Percentiles rank a stretch among this genome's conserved stretches.
Conservation (phyloP, 495 filamentous ascomycete species). For the Neurospora sp. region DNA sequence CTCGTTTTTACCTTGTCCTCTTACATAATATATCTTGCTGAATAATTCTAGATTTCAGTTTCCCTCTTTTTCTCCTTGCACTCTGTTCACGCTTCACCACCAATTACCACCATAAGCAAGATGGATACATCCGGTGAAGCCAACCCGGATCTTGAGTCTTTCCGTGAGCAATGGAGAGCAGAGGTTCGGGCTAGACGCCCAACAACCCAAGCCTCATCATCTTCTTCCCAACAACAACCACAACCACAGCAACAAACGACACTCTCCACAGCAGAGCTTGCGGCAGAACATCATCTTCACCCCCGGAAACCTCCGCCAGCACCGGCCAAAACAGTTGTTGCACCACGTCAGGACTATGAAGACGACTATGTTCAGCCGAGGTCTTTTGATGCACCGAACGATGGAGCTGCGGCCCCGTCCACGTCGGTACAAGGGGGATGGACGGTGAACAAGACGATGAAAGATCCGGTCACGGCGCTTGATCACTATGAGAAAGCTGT, state of each 20-base stretch:
- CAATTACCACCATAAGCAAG: neutral
- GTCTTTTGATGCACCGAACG: slow-evolving; percentile 25
- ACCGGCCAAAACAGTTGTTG: slow-evolving; percentile 6
- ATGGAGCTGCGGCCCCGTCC: slow-evolving; percentile 1
- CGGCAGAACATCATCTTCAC: slow-evolving; percentile 1
- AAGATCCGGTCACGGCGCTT: slow-evolving; percentile 66
- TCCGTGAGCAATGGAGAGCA: slow-evolving; percentile 30
- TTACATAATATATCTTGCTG: neutral
- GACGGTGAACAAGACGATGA: slow-evolving; percentile 6
- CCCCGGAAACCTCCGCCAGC: slow-evolving; percentile 8
- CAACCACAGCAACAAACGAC: slow-evolving; percentile 2
- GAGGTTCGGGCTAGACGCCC: slow-evolving; percentile 20
- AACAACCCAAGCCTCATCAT: neutral
- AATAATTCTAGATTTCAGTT: neutral
- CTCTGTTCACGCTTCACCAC: neutral
- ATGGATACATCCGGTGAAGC: slow-evolving; percentile 14
- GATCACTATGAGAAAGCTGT: slow-evolving; percentile 92
- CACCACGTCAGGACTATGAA: slow-evolving; percentile 6
- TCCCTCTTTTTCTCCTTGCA: neutral
- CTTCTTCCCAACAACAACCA: slow-evolving; percentile 6
- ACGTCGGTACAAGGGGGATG: slow-evolving; percentile 7
- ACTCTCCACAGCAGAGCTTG: slow-evolving; percentile 1
- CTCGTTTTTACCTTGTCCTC: neutral
- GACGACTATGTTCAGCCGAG: slow-evolving; percentile 30
- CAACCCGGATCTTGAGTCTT: slow-evolving; percentile 30